phyloP scores from a whole-genome alignment of 805 yeast species.

The Kluyveromyces lactis region DNA sequence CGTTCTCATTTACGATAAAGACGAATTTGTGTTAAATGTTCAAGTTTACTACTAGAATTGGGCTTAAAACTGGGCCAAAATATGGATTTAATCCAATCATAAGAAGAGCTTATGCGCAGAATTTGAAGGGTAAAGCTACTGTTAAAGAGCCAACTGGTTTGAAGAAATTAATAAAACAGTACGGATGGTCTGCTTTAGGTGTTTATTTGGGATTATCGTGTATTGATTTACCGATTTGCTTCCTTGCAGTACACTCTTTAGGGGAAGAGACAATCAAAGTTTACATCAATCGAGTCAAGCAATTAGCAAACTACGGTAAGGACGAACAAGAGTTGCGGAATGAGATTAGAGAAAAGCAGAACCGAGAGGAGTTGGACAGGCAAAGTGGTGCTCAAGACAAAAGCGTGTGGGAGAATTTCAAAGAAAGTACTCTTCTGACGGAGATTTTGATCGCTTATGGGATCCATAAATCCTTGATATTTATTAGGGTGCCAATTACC shows the following conservation, averaged over 20 bases:
- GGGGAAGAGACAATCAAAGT: slow-evolving; percentile 77
- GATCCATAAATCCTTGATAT: slow-evolving; percentile 76
- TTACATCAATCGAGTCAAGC: slow-evolving; percentile 53
- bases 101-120: not conserved
- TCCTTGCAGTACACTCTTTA: slow-evolving; percentile 69
- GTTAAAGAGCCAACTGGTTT: slow-evolving; percentile 25
- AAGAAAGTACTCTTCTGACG: slow-evolving; percentile 48
- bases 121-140: slow-evolving; percentile 2
- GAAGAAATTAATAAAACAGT: slow-evolving; percentile 67
- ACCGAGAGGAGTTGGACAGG: slow-evolving; percentile 18
- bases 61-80: not conserved
- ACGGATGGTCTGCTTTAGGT: slow-evolving; percentile 87
- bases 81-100: not conserved
- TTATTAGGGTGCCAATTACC: slow-evolving; percentile 79
- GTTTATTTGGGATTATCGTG: slow-evolving; percentile 68
- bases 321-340: slow-evolving; percentile 34
- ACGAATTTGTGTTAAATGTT: not conserved
- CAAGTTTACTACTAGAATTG: not conserved
- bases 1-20: too few species aligned
- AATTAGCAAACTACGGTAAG: slow-evolving; percentile 54
- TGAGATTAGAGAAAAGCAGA: slow-evolving; percentile 29
- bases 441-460: slow-evolving; percentile 91
- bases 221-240: slow-evolving; percentile 79
- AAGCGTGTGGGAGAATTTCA: slow-evolving; percentile 22
- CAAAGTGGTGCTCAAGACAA: slow-evolving; percentile 9